These are phyloP conservation scores for Zychaea mexicana DNA, from an alignment of 371 early-diverging fungal genomes.

Conservation along the genomic window DNA sequence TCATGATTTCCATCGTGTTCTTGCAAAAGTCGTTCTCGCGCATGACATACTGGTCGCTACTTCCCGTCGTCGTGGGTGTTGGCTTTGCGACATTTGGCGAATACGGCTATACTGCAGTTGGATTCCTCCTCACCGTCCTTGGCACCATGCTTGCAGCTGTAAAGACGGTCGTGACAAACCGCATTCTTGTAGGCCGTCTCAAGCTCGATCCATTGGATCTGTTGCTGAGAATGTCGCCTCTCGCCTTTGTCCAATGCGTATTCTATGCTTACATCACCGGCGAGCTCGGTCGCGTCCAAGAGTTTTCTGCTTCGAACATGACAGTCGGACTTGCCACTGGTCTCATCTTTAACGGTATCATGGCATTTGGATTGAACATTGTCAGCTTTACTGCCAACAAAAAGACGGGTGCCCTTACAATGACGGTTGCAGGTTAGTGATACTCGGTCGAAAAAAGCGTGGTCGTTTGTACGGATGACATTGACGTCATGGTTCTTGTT, in stretches of 20 bases:
- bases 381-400: conserved; percentile 86
- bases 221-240: conserved; percentile 79
- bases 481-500: neutral
- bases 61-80: conserved; percentile 81
- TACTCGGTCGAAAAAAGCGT: neutral
- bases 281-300: conserved; percentile 59
- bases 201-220: conserved; percentile 84
- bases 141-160: conserved; percentile 81
- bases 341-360: conserved; percentile 72
- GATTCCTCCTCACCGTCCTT: conserved; percentile 76
- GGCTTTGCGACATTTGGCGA: conserved; percentile 85
- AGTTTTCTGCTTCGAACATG: conserved; percentile 54
- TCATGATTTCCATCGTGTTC: conserved; percentile 63
- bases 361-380: conserved; percentile 85
- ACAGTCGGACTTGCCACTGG: conserved; percentile 48
- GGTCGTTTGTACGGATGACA: neutral
- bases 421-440: conserved; percentile 79
- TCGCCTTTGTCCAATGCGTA: conserved; percentile 78
- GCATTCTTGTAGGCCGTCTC: conserved; percentile 76
- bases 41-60: conserved; percentile 64
- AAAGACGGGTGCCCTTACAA: conserved; percentile 82
- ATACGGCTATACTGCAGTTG: conserved; percentile 72
- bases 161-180: conserved; percentile 88
- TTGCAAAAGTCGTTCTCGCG: conserved; percentile 59
- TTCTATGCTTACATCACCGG: conserved; percentile 70